A percentile compares a stretch with the other conserved stretches of the same genome.
Evolutionary conservation across 768 basidiomycete genomes (phyloP).

Genomic region (Leccinum fibrillosum): DNA sequence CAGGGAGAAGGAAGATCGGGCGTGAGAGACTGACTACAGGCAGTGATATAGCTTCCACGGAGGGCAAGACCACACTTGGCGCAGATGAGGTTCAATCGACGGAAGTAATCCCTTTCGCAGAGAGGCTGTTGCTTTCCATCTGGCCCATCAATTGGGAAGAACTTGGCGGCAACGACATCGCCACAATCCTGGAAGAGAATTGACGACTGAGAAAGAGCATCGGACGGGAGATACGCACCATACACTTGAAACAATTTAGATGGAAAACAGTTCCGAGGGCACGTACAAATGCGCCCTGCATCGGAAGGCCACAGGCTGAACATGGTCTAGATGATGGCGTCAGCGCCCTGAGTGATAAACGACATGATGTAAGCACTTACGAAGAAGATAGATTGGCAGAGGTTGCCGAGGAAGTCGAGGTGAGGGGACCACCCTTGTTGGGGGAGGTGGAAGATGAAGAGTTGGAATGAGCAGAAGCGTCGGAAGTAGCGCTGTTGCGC

Average conservation of each 20-base stretch:
- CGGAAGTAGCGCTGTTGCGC: conserved; percentile 45
- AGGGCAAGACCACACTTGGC: conserved; percentile 93
- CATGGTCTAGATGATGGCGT: conserved; percentile 48
- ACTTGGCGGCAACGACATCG: conserved; percentile 94
- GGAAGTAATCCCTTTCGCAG: conserved; percentile 99
- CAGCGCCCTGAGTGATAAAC: conserved; percentile 7
- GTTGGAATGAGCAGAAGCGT: conserved; percentile 54
- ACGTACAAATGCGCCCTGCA: conserved; percentile 96
- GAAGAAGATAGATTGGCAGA: conserved; percentile 55
- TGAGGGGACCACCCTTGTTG: conserved; percentile 42
- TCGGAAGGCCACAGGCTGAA: conserved; percentile 71
- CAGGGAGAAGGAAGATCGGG: background rate
- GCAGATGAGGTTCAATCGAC: conserved; percentile 92
- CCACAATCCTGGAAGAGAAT: conserved; percentile 76
- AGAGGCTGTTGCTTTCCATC: conserved; percentile 88
- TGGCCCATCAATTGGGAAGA: conserved; percentile 94
- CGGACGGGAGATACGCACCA: conserved; percentile 53
- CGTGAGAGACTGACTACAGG: conserved; percentile 73
- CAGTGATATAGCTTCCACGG: conserved; percentile 97
- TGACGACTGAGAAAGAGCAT: background rate
- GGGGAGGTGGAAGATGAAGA: conserved; percentile 43
- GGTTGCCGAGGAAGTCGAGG: conserved; percentile 50
- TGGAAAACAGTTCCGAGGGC: conserved; percentile 93
- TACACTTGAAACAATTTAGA: conserved; percentile 97
- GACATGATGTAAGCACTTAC: conserved; percentile 40